Evolutionary conservation across 768 basidiomycete genomes (phyloP), one percentile per base, ranked within the genome.

Genomic region (Mycena vitilis): DNA sequence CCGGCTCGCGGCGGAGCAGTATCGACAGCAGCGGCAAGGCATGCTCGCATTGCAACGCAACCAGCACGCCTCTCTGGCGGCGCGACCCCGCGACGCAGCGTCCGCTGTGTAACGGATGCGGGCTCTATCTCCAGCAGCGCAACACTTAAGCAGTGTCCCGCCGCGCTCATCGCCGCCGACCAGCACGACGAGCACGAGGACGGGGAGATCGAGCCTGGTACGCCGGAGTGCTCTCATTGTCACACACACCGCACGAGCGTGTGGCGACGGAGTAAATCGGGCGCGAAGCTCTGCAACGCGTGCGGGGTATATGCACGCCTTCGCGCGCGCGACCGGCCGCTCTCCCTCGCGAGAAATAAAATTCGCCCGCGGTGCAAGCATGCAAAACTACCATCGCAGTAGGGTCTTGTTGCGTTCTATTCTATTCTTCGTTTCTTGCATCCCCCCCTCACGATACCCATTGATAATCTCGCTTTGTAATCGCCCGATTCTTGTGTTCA

Each of bases 81-180:
- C 66, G 66, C 30, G 60, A 57, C 25, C 66, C 66, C 30, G 18
- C 56, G 3, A 68, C 66, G 6, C 66, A 57, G 22, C 30, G 5
- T 2, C 60, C 66, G 1, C 56, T 68, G 6, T 68, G 66, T 49
- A 68, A 63, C 54, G 62, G 53, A 11, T 63, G 62, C 52, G 55
- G 64, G 15, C 54, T 63, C 15, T 68, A 68, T 36, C 55, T 63
- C 12, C 61, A 63, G 36, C 66, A 68, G 40, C 61, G 66, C 42
- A 40, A 68, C 40, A n/a, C n/a, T n/a, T n/a, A 63, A 58, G 12
- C 49, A 52, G 60, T 55, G 66, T 6, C 66, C 66, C 40, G 48
- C 66, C 11, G 66, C 56, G 16, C 60, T 68, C 47, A 68, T 68
- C 66, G 66, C 60, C 9, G 66, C 56, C 18, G 61, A 63, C 60